Evolutionary conservation across 352 stramenopile genomes (phyloP).

Genomic region (Thalassiosira ordinaria): DNA sequence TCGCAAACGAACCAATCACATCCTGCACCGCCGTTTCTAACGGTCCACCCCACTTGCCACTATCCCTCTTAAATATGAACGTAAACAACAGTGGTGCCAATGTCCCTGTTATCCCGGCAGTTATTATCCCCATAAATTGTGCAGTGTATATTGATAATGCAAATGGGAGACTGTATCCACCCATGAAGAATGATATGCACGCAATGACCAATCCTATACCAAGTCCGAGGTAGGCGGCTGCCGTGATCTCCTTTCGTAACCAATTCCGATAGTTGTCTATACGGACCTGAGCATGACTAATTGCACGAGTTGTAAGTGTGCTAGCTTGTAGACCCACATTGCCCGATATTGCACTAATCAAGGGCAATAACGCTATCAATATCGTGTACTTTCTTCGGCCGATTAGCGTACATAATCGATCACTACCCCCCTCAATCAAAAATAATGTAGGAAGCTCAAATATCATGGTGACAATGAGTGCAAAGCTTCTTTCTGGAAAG

Average conservation of each 20-base stretch:
- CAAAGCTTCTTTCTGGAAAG: constrained; percentile 61
- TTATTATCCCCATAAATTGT: constrained; percentile 63
- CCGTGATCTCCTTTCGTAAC: constrained; percentile 62
- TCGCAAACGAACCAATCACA: constrained; percentile 67
- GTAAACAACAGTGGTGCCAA: constrained; percentile 66
- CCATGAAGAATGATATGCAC: constrained; percentile 49
- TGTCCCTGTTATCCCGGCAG: constrained; percentile 63
- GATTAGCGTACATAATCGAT: constrained; percentile 62
- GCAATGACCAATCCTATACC: constrained; percentile 58
- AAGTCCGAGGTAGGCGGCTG: constrained; percentile 50
- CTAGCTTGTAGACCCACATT: constrained; percentile 73
- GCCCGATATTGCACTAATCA: constrained; percentile 70
- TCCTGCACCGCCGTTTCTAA: constrained; percentile 74
- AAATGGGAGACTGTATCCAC: constrained; percentile 58
- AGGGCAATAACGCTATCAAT: constrained; percentile 62
- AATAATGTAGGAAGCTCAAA: constrained; percentile 72
- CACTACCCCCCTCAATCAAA: constrained; percentile 60
- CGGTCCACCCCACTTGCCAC: constrained; percentile 60
- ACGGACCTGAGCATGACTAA: constrained; percentile 58
- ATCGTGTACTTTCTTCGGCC: constrained; percentile 60
- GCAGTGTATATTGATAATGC: constrained; percentile 58
- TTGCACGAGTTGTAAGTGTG: constrained; percentile 59
- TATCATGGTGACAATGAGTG: constrained; percentile 64
- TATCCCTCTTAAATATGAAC: constrained; percentile 64
- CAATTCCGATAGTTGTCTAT: constrained; percentile 55